Conservation (phyloP, 2,329 filamentous ascomycete genomes). For the Talaromyces sp. region DNA sequence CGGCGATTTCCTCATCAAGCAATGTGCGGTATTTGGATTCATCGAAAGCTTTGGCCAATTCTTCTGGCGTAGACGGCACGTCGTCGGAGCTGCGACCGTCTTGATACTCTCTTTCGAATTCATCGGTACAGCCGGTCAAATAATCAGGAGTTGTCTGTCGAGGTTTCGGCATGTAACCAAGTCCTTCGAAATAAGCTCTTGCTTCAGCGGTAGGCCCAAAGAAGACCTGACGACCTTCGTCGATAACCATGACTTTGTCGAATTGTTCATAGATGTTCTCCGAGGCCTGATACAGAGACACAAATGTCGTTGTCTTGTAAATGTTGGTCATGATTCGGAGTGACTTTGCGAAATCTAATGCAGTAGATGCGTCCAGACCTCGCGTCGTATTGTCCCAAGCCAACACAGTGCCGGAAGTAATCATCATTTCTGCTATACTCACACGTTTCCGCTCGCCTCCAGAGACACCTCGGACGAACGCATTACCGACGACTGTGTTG, state of each 20-base stretch:
- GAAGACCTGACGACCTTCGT: conserved; percentile 70
- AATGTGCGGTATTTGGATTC: conserved; percentile 57
- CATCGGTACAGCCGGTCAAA: conserved; percentile 75
- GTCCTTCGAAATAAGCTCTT: conserved; percentile 68
- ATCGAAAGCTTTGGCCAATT: conserved; percentile 66
- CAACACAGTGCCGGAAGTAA: conserved; percentile 66
- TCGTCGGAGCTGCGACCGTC: conserved; percentile 62
- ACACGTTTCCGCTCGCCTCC: conserved; percentile 78
- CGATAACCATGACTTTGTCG: conserved; percentile 80
- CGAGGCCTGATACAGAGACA: conserved; percentile 80
- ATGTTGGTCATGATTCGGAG: conserved; percentile 78
- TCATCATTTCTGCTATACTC: conserved; percentile 78
- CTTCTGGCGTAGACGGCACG: conserved; percentile 64
- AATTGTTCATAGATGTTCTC: conserved; percentile 77
- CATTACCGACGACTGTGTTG: conserved; percentile 79
- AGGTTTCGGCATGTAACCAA: conserved; percentile 71
- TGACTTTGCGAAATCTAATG: conserved; percentile 64
- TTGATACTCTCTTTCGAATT: conserved; percentile 76
- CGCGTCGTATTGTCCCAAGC: conserved; percentile 74
- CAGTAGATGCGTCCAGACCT: conserved; percentile 65
- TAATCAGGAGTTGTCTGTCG: conserved; percentile 80
- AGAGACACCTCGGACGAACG: conserved; percentile 73
- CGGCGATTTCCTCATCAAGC: conserved; percentile 62
- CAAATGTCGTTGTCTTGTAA: conserved; percentile 78
- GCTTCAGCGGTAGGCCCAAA: conserved; percentile 68